Evolutionary conservation across 768 basidiomycete species (phyloP).

Genomic region (Peribolospora baueri): DNA sequence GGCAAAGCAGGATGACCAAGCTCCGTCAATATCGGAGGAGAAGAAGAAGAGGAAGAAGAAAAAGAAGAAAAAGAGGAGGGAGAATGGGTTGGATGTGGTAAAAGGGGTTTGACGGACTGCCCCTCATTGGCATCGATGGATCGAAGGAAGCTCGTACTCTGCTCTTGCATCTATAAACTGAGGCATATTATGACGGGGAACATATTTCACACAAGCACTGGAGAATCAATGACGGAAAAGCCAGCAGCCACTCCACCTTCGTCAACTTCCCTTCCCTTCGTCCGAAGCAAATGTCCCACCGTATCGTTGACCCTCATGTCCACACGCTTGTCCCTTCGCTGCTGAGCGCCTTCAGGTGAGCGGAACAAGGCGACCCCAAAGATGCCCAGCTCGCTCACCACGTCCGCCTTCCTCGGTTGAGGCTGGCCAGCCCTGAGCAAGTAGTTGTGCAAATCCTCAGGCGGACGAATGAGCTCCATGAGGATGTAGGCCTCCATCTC

Average conservation of each 20-base stretch:
- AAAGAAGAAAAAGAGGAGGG: too few species aligned
- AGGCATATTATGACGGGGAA: too few species aligned
- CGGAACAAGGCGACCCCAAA: constrained; percentile 75
- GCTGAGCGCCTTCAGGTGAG: constrained; percentile 3
- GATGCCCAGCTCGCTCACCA: constrained; percentile 72
- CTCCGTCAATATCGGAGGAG: too few species aligned
- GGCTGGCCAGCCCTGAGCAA: constrained; percentile 48
- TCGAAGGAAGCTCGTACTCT: too few species aligned
- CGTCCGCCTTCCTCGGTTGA: constrained; percentile 33
- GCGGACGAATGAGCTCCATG: constrained; percentile 75
- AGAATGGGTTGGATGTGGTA: too few species aligned
- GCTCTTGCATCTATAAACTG: too few species aligned
- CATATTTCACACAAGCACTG: constrained; percentile 28
- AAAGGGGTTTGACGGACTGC: too few species aligned
- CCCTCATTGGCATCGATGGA: too few species aligned
- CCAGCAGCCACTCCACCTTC: constrained; percentile 80
- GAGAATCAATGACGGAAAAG: constrained; percentile 47
- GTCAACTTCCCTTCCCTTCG: constrained; percentile 70
- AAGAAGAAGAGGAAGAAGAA: too few species aligned
- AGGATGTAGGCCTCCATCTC: constrained; percentile 78
- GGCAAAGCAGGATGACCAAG: too few species aligned
- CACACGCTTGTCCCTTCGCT: constrained; percentile 7
- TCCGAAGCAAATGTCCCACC: constrained; percentile 63
- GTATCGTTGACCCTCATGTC: constrained; percentile 32
- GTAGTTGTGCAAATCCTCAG: constrained; percentile 39